phyloP scores from a whole-genome alignment of 192 early-diverging fungal species.

The Geosiphon pyriformis region DNA sequence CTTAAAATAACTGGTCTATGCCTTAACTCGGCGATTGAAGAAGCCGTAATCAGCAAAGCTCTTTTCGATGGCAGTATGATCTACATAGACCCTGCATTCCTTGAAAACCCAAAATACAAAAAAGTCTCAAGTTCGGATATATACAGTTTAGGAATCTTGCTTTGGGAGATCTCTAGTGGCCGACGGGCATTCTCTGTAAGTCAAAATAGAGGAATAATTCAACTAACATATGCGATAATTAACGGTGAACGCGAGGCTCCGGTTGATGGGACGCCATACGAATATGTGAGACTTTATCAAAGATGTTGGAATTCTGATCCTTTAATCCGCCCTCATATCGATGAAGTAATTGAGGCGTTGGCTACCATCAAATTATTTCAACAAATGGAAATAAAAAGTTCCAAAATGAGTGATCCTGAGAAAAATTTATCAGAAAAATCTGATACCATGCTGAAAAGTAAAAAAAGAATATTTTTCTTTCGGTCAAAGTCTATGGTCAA shows the following conservation, averaged over 20 bases:
- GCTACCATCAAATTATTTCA: not conserved
- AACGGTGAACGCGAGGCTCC: slow-evolving; percentile 31
- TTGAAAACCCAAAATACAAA: not conserved
- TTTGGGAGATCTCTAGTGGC: slow-evolving; percentile 35
- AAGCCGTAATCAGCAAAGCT: not conserved
- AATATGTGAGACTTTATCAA: slow-evolving; percentile 30
- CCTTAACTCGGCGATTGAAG: not conserved
- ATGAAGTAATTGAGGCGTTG: slow-evolving; percentile 24
- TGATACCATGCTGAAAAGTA: too few relatives aligned
- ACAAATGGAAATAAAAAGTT: too few relatives aligned
- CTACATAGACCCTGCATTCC: not conserved
- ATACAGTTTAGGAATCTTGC: slow-evolving; percentile 33
- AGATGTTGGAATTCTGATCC: slow-evolving; percentile 35
- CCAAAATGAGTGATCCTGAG: too few relatives aligned
- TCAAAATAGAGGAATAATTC: slow-evolving; percentile 28
- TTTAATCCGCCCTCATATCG: slow-evolving; percentile 24
- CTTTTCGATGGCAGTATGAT: not conserved
- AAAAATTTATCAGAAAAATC: too few relatives aligned
- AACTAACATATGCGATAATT: too few relatives aligned
- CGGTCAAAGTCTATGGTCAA: too few relatives aligned
- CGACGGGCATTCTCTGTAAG: slow-evolving; percentile 27
- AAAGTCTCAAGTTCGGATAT: slow-evolving; percentile 21
- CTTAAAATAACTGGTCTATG: too few relatives aligned
- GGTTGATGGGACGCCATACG: slow-evolving; percentile 31
- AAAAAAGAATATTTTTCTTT: too few relatives aligned